Evolutionary conservation across 148 eudicot genomes (phyloP).

Genomic region (Rhododendron ovatum): DNA sequence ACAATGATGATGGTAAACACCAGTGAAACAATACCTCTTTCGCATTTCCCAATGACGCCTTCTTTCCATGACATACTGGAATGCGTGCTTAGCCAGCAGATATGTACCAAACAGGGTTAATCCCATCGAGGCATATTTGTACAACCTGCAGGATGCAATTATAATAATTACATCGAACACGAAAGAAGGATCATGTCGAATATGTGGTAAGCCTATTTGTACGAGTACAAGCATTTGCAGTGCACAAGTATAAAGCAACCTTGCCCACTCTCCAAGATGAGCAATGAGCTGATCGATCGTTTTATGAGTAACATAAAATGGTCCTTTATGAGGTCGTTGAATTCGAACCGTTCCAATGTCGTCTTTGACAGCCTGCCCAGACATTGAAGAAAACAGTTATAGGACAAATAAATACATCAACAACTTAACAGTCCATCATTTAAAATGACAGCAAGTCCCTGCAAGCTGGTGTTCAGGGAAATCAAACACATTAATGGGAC

Average conservation of each 20-base stretch:
- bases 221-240: background rate
- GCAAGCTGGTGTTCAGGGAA: background rate
- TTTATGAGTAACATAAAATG: conserved; percentile 88
- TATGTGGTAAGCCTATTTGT: background rate
- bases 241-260: conserved; percentile 32
- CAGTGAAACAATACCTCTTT: conserved; percentile 52
- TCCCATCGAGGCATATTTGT: conserved; percentile 80
- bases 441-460: background rate
- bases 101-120: conserved; percentile 71
- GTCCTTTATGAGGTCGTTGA: conserved; percentile 92
- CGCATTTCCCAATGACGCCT: conserved; percentile 83
- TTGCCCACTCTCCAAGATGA: conserved; percentile 92
- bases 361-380: conserved; percentile 49
- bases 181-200: background rate
- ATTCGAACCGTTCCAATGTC: conserved; percentile 87
- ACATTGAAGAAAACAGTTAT: background rate
- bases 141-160: conserved; percentile 59
- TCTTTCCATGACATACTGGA: conserved; percentile 76
- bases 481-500: background rate
- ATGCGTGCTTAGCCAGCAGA: conserved; percentile 76
- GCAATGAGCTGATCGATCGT: conserved; percentile 90
- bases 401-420: background rate
- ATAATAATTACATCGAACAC: background rate
- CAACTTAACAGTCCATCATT: background rate
- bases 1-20: background rate